phyloP scores from a whole-genome alignment of 2,329 filamentous ascomycete genomes.

The Penicillium concentricum region DNA sequence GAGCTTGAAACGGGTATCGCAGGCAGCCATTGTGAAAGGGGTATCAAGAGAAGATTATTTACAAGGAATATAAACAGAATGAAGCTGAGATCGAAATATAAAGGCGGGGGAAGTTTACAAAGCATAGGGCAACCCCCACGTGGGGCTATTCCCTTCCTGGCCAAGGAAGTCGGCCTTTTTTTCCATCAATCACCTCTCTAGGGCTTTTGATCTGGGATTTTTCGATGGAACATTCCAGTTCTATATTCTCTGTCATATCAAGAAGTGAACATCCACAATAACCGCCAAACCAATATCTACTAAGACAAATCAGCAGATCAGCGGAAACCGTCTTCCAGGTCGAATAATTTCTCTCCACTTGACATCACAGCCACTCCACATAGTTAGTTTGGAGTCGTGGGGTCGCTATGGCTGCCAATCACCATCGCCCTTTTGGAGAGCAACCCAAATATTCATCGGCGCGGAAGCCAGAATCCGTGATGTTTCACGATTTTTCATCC shows the following conservation, averaged over 20 bases:
- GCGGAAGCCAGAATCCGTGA: conserved; percentile 37
- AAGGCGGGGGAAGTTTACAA: background rate
- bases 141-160: conserved; percentile 1
- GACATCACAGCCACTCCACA: conserved; percentile 11
- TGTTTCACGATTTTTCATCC: conserved; percentile 12
- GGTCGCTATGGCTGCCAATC: conserved; percentile 2
- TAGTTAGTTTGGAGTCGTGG: background rate
- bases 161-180: conserved; percentile 2
- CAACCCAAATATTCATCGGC: conserved; percentile 7
- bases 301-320: background rate
- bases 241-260: background rate
- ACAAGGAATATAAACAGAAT: background rate
- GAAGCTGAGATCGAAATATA: background rate
- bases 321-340: conserved; percentile 10
- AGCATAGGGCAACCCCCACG: conserved; percentile 8
- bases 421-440: conserved; percentile 4
- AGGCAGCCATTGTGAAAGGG: conserved; percentile 49
- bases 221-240: too few species aligned
- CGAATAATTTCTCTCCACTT: background rate
- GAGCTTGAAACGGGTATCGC: conserved; percentile 58
- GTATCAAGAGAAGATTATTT: conserved; percentile 3
- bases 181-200: conserved; percentile 23
- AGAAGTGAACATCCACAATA: background rate
- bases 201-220: background rate
- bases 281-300: background rate